These are phyloP conservation scores for Neonectria neomacrospora DNA, from an alignment of 2,329 filamentous ascomycete genomes.

Conservation along the genomic window DNA sequence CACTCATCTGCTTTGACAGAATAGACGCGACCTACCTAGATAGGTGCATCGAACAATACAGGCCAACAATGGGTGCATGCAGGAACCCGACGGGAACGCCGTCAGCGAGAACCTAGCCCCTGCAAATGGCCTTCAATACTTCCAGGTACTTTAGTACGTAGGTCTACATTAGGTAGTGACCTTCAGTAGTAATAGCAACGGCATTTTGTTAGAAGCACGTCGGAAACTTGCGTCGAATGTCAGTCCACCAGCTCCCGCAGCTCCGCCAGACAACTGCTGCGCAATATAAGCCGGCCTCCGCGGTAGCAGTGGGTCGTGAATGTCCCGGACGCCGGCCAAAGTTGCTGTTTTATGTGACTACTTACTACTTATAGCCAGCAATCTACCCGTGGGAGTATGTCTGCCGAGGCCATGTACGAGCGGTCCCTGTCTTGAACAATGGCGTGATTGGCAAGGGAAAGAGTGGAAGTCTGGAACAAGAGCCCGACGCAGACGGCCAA, in stretches of 20 bases:
- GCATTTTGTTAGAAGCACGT: too few species aligned
- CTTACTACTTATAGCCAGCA: too few species aligned
- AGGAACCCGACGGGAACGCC: not conserved
- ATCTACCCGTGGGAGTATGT: not conserved
- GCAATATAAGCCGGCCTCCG: slow-evolving; percentile 15
- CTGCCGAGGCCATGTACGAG: too few species aligned
- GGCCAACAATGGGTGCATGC: not conserved
- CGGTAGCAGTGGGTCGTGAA: slow-evolving; percentile 10
- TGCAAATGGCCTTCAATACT: not conserved
- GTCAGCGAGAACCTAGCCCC: not conserved
- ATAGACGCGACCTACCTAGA: not conserved
- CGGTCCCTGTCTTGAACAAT: not conserved
- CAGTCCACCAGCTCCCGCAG: not conserved
- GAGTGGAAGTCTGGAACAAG: not conserved
- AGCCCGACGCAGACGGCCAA: not conserved
- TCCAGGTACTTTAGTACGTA: not conserved
- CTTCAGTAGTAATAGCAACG: too few species aligned
- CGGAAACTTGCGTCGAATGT: not conserved
- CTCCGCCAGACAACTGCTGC: slow-evolving; percentile 15
- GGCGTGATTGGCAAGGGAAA: not conserved
- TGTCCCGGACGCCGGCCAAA: too few species aligned
- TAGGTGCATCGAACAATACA: not conserved
- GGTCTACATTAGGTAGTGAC: too few species aligned
- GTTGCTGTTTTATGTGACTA: not conserved
- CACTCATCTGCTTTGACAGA: not conserved